These are phyloP conservation scores for Amaranthus tricolor DNA, from an alignment of 179 eudicot genomes.

Conservation along the genomic window DNA sequence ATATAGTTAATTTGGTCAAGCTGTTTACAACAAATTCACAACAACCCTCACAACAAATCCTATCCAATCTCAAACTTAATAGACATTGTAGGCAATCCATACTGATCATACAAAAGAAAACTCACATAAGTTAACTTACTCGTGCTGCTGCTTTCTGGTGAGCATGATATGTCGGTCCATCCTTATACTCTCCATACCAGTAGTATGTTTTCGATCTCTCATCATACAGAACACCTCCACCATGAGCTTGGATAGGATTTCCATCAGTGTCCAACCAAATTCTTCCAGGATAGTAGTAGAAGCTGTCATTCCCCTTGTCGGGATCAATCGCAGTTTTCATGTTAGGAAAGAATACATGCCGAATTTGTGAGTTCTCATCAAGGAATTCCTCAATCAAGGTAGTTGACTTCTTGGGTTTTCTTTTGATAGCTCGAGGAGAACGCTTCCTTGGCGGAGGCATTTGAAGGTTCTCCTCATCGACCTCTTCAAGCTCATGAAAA, in stretches of 20 bases:
- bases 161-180: slow-evolving; percentile 91
- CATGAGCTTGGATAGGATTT: slow-evolving; percentile 97
- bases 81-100: not conserved
- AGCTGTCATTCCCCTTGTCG: slow-evolving; percentile 56
- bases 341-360: slow-evolving; percentile 80
- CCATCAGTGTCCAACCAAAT: slow-evolving; percentile 97
- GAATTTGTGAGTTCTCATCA: slow-evolving; percentile 77
- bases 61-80: not conserved
- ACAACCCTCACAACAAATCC: not conserved
- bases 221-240: slow-evolving; percentile 89
- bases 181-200: slow-evolving; percentile 98
- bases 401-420: slow-evolving; percentile 63
- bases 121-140: slow-evolving; percentile 38
- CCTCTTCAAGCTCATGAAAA: slow-evolving; percentile 60
- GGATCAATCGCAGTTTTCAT: slow-evolving; percentile 70
- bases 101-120: slow-evolving; percentile 1
- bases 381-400: slow-evolving; percentile 88
- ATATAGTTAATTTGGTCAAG: not conserved
- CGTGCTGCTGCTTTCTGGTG: slow-evolving; percentile 85
- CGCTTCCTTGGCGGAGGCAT: slow-evolving; percentile 91
- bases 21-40: not conserved
- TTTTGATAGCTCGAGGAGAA: slow-evolving; percentile 85
- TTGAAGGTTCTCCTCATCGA: slow-evolving; percentile 75
- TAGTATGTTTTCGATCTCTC: slow-evolving; percentile 55
- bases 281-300: slow-evolving; percentile 74